A percentile compares a stretch with the other conserved stretches of the same genome.
Evolutionary conservation across 257 asterid species (phyloP).

Genomic region (Coffea canephora): DNA sequence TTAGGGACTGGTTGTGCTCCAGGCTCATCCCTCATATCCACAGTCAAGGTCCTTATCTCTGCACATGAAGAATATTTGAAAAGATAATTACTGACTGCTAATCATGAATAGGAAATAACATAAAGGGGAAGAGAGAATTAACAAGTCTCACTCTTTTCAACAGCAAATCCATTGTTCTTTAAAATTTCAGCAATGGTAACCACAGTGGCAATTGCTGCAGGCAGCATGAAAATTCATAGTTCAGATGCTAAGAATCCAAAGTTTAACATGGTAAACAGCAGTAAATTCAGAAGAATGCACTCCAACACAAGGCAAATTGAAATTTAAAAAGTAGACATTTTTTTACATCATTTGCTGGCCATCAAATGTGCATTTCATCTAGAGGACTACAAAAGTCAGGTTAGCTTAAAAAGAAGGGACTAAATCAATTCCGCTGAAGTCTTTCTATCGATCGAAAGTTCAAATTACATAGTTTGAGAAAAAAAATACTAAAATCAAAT

Average conservation of each 20-base stretch:
- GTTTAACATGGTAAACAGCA: not conserved
- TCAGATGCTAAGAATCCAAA: not conserved
- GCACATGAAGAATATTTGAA: not conserved
- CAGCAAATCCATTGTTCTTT: slow-evolving; percentile 71
- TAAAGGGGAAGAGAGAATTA: not conserved
- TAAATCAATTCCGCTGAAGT: not conserved
- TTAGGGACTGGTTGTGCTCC: slow-evolving; percentile 62
- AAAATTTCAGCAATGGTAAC: slow-evolving; percentile 71
- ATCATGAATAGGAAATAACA: not conserved
- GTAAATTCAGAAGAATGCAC: not conserved
- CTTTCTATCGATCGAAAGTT: not conserved
- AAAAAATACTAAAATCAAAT: not conserved
- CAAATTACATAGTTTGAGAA: not conserved
- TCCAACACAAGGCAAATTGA: not conserved
- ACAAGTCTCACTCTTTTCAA: slow-evolving; percentile 56
- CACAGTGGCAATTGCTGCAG: slow-evolving; percentile 67
- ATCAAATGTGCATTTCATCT: not conserved
- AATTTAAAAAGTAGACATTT: not conserved
- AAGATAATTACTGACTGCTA: not conserved
- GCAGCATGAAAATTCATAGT: slow-evolving; percentile 12
- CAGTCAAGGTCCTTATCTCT: slow-evolving; percentile 67
- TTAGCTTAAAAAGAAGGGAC: not conserved
- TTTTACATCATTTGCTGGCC: not conserved
- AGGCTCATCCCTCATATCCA: slow-evolving; percentile 74
- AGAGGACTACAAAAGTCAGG: not conserved